Evolutionary conservation across 441 rosid species (phyloP), one percentile per base, ranked within the genome.

Genomic region (Codiaeum variegatum): DNA sequence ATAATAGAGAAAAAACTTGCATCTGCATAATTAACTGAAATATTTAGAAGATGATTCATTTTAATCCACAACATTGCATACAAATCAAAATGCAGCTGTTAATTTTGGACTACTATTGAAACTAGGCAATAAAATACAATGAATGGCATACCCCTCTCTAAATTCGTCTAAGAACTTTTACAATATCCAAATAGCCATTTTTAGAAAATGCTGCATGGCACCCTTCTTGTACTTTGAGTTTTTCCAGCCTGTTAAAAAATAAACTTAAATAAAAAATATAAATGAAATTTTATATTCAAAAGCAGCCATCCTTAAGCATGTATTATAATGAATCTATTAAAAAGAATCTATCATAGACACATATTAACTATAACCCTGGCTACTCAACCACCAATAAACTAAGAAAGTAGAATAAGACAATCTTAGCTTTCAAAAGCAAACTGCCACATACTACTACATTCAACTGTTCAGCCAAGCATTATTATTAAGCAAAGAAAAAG

Each of bases 191-290:
- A 73, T 80, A 90, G 19, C 98, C 99, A 73, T 91, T 90, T 80
- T 81, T 83, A 23, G 96, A 87, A 76, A 94, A 92, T 4, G 93
- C 90, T 28, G 93, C 86, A 66, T 91, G 91, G 96, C 99, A 94
- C 74, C 74, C 89, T 90, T 83, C 98, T 88, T 67, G 85, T 84
- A 72, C 99, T 90, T 26, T 92, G 90, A 59, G 98, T 94, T 80
- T 88, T 94, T 28, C 99, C 99, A 56, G 91, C 86, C 99, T 94
- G 84, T 62, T 47, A 71, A 71, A 74, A 26, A 73, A 26, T 19
- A 61, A 5, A 64, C 18, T 65, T 4, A 19, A 19, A 47, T 13
- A 72, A 1, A 15, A 15, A 18, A 24, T 11, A 56, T 32, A 29
- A 46, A 42, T 56, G 31, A 21, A 51, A 15, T 11, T 47, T 10